Conservation (phyloP, 2,329 filamentous ascomycete species). For the Helminthosporium solani region DNA sequence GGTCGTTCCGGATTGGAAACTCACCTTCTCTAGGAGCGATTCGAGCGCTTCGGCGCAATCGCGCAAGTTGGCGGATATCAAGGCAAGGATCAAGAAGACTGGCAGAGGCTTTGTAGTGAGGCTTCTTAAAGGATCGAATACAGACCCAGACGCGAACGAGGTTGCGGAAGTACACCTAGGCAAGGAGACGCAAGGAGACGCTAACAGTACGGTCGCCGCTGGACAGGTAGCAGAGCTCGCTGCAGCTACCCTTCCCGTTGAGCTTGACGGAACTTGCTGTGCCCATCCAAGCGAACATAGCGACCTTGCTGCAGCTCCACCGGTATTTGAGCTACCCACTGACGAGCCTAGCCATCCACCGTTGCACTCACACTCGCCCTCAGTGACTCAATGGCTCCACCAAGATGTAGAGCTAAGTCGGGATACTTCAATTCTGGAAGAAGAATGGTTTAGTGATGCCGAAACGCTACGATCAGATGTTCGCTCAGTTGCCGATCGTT, state of each 20-base stretch:
- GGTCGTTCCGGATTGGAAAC: slow-evolving; percentile 34
- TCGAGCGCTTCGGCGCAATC: slow-evolving; percentile 28
- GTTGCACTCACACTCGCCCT: neutral
- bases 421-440: slow-evolving; percentile 21
- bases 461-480: slow-evolving; percentile 30
- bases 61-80: slow-evolving; percentile 31
- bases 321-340: slow-evolving; percentile 28
- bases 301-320: neutral
- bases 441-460: slow-evolving; percentile 27
- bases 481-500: slow-evolving; percentile 14
- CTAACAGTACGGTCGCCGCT: neutral
- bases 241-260: slow-evolving; percentile 8
- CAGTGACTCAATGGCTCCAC: slow-evolving; percentile 14
- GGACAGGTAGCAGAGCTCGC: neutral
- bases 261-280: slow-evolving; percentile 17
- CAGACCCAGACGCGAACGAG: slow-evolving; percentile 20
- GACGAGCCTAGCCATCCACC: slow-evolving; percentile 11
- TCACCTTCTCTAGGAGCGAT: slow-evolving; percentile 28
- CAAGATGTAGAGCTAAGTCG: slow-evolving; percentile 1
- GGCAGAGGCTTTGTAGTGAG: slow-evolving; percentile 36
- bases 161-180: slow-evolving; percentile 32
- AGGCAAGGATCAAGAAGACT: slow-evolving; percentile 36
- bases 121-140: slow-evolving; percentile 27
- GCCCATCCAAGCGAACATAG: neutral
- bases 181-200: neutral